Evolutionary conservation across 192 early-diverging fungal genomes (phyloP), one percentile per base, ranked within the genome.

Genomic region (Rhizoclosmatium sp.): DNA sequence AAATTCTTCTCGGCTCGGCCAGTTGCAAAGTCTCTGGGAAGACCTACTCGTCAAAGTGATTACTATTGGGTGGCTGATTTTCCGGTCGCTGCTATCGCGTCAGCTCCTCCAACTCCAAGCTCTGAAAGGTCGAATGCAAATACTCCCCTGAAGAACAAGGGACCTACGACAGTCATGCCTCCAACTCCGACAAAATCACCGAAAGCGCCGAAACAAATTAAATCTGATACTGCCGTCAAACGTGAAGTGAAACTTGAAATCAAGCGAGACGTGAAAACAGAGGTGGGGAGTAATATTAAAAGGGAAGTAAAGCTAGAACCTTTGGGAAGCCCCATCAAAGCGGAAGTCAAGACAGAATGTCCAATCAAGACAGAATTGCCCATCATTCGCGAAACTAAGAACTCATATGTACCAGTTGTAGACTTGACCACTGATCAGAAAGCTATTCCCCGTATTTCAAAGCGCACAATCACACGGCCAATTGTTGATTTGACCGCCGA

Each of bases 51-150:
- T 19, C 19, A 23, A 7, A 9, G 7, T 19, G 39, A 19, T 19
- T 62, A 62, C 21, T 62, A 31, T 62, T 62, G 60, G 60, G 23
- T 62, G 7, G 60, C 60, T 9, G 60, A 62, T 62, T 62, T 62
- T 4, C 60, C 60, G 0, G 19, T 40, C 4, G 60, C 60, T 7
- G 60, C 60, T 7, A 62, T 62, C 21, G 21, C 60, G 23, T 7
- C 60, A 7, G 14, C 60, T 4, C 60, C 60, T 7, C 60, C 60
- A 62, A 62, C 19, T 31, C 60, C 60, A 31, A 31, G 31, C 31
- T 31, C 31, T 31, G 31, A 31, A 31, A 31, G 31, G 31, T 31
- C 31, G 31, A 31, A 31, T 62, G 10, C 19, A 9, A 62, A 19
- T 21, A 62, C 60, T 19, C 60, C 9, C 60, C 60, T 5, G 60